Percentiles rank a stretch among this genome's conserved stretches.
These are phyloP conservation scores for Mortierella claussenii DNA, from an alignment of 192 early-diverging fungal genomes.

Conservation along the genomic window DNA sequence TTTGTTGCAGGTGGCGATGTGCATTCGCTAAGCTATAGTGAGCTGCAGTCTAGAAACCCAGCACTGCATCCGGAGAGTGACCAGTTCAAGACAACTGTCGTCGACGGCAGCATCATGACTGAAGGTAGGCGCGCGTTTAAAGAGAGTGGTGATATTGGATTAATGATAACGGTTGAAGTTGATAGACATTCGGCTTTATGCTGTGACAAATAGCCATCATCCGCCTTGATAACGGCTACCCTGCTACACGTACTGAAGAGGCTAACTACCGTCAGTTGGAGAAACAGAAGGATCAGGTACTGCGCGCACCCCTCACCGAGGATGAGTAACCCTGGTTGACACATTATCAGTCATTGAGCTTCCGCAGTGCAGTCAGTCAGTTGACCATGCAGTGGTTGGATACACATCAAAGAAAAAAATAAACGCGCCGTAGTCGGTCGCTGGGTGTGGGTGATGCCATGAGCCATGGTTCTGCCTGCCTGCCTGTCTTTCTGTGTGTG, in stretches of 20 bases:
- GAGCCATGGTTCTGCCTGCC: too few species aligned
- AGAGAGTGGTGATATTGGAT: too few species aligned
- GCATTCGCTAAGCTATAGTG: conserved; percentile 25
- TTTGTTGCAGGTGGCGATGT: conserved; percentile 14
- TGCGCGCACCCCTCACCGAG: conserved; percentile 27
- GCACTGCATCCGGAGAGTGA: conserved; percentile 13
- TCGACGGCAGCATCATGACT: conserved; percentile 34
- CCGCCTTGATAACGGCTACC: conserved; percentile 40
- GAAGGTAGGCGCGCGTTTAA: conserved; percentile 16
- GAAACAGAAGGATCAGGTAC: conserved; percentile 36
- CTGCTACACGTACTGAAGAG: conserved; percentile 37
- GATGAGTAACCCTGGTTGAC: not conserved
- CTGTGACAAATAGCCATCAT: conserved; percentile 31
- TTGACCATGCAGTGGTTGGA: too few species aligned
- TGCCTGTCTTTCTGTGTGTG: too few species aligned
- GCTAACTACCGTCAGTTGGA: conserved; percentile 11
- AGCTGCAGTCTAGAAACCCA: conserved; percentile 32
- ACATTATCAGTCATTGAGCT: not conserved
- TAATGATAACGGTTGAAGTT: too few species aligned
- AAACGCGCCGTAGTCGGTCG: not conserved
- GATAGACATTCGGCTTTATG: too few species aligned
- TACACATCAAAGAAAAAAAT: not conserved
- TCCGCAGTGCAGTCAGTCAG: not conserved
- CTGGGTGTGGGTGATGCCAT: too few species aligned
- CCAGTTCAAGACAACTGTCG: conserved; percentile 42